Conservation (phyloP, 768 basidiomycete species). For the Lentinula detonsa region DNA sequence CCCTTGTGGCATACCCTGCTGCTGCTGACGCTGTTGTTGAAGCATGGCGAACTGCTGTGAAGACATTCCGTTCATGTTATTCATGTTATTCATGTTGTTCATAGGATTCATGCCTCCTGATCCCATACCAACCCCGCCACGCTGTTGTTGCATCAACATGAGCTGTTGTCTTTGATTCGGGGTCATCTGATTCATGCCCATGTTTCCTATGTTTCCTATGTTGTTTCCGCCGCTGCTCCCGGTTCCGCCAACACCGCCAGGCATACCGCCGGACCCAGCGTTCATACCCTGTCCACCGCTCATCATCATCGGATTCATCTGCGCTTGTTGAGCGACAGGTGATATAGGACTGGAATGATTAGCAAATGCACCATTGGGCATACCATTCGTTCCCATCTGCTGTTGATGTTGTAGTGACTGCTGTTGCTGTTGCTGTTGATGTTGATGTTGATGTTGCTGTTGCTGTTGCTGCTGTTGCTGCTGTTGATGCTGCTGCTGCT, state of each 20-base stretch:
- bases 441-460: conserved; percentile 10
- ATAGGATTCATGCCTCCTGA: conserved; percentile 13
- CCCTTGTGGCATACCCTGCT: conserved; percentile 15
- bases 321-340: conserved; percentile 1
- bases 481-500: conserved; percentile 12
- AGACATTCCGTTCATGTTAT: conserved; percentile 21
- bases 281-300: conserved; percentile 13
- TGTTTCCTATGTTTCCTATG: conserved; percentile 23
- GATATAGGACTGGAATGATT: conserved; percentile 11
- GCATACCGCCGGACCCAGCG: conserved; percentile 22
- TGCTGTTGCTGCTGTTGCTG: conserved; percentile 8
- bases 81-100: conserved; percentile 17
- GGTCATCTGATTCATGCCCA: conserved; percentile 20
- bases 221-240: not conserved
- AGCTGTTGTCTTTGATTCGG: conserved; percentile 15
- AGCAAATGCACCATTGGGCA: not conserved
- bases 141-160: conserved; percentile 21
- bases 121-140: conserved; percentile 20
- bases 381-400: conserved; percentile 10
- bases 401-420: conserved; percentile 13
- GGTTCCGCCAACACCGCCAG: conserved; percentile 11
- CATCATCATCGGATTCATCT: conserved; percentile 15
- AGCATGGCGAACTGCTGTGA: conserved; percentile 26
- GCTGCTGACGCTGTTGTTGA: conserved; percentile 34
- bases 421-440: conserved; percentile 13